Conservation (phyloP, 768 basidiomycete genomes). For the Cytidiella melzeri region DNA sequence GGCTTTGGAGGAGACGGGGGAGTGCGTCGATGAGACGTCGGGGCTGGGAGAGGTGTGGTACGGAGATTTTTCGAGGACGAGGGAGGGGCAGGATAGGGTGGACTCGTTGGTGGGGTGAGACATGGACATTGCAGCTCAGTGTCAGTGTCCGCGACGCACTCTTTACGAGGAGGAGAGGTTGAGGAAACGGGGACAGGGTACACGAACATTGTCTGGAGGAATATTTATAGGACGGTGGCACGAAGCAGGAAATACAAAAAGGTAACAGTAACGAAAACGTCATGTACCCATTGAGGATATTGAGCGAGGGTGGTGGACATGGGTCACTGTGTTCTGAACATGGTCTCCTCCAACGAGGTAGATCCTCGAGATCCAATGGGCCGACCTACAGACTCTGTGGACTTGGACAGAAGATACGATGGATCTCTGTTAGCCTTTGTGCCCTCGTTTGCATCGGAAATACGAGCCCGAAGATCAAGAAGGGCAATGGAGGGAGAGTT, state of each 20-base stretch:
- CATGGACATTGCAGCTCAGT: too few relatives aligned
- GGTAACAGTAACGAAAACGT: conserved; percentile 7
- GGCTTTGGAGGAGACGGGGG: conserved; percentile 12
- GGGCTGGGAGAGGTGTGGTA: not conserved
- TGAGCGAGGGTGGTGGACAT: not conserved
- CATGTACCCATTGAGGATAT: conserved; percentile 4
- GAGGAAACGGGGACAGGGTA: too few relatives aligned
- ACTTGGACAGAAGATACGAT: conserved; percentile 8
- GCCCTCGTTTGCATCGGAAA: conserved; percentile 22
- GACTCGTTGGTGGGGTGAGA: not conserved
- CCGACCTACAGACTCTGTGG: conserved; percentile 3
- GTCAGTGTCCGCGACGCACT: too few relatives aligned
- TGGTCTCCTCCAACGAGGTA: conserved; percentile 7
- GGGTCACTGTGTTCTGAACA: conserved; percentile 9
- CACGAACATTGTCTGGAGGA: too few relatives aligned
- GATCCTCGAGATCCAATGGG: conserved; percentile 13
- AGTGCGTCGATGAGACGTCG: conserved; percentile 3
- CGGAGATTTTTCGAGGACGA: not conserved
- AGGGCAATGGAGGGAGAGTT: conserved; percentile 6
- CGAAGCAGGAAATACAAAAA: not conserved
- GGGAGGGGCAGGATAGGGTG: not conserved
- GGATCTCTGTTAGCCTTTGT: conserved; percentile 23
- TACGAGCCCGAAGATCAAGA: conserved; percentile 16
- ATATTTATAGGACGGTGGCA: conserved; percentile 10
- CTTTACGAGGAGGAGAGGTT: too few relatives aligned